phyloP scores from a whole-genome alignment of 2,329 filamentous ascomycete species.

The Onygenales sp. region DNA sequence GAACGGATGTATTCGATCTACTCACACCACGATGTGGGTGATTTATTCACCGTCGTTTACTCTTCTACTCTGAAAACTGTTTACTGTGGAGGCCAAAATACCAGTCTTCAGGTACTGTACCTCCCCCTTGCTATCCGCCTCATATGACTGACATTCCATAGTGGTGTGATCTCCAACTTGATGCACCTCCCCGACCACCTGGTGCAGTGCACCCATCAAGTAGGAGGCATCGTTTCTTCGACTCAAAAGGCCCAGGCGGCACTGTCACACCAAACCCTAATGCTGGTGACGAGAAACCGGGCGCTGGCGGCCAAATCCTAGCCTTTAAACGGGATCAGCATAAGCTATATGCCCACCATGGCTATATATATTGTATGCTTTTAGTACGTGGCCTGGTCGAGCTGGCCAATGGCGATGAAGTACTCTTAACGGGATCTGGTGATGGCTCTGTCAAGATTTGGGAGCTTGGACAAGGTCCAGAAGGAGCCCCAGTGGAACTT shows the following conservation, averaged over 20 bases:
- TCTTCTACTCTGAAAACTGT: conserved; percentile 69
- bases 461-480: conserved; percentile 54
- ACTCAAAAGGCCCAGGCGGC: conserved; percentile 78
- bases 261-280: conserved; percentile 64
- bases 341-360: conserved; percentile 82
- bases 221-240: conserved; percentile 82
- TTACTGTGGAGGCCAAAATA: conserved; percentile 90
- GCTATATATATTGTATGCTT: conserved; percentile 95
- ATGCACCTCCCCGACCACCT: conserved; percentile 52
- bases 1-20: conserved; percentile 79
- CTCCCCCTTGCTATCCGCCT: not conserved
- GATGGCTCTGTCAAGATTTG: conserved; percentile 95
- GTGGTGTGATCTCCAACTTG: conserved; percentile 71
- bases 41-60: conserved; percentile 92
- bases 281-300: conserved; percentile 41
- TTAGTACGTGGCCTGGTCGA: conserved; percentile 63
- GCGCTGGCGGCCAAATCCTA: conserved; percentile 55
- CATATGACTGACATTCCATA: conserved; percentile 21
- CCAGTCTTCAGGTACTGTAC: conserved; percentile 61
- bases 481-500: conserved; percentile 59
- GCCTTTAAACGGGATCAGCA: conserved; percentile 77
- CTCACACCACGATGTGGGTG: conserved; percentile 86
- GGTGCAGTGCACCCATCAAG: conserved; percentile 63
- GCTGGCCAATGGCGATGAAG: conserved; percentile 61
- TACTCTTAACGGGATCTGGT: conserved; percentile 82